Base-by-base conservation (phyloP, 1,284 basidiomycete species). In the Farysia itapuensis region DNA sequence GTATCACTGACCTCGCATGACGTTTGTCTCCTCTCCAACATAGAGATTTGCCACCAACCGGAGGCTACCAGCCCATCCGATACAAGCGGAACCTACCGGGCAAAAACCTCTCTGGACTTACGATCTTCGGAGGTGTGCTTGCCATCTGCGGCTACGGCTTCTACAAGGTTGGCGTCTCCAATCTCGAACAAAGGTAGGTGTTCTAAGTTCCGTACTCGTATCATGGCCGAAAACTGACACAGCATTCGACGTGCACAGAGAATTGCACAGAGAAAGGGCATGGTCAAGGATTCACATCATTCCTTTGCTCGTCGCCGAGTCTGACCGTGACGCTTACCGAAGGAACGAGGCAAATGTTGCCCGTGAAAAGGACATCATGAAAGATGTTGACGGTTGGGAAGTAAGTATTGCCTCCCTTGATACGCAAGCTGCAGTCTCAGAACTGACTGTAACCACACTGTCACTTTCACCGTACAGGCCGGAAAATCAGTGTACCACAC, bases 221-320 rank as follows among this genome's bases (percentile, higher is more conserved):
- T 24, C 13, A 28, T 28, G 26, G 9, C 26, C 26, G 9, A 28
- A 11, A 9, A 28, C n/a, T 28, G n/a, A 9, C n/a, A 28, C 26
- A 11, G 26, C 11, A 9, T 28, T 9, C 11, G 26, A 28, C n/a
- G 26, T 28, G 11, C n/a, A 42, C 78, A 97, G 94, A 78, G 94
- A 98, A 81, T 82, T 99, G 40, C 82, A 87, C 77, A 84, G 95
- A 64, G 94, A 99, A 81, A 87, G 89, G 78, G 85, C 86, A 33
- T 97, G 94, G 94, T 90, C 92, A 57, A 84, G 94, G 63, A 94
- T 99, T 75, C 85, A 98, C 81, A 83, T 97, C 35, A 88, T 94
- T 31, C 94, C 94, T 14, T 78, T 97, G 18, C 59, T 78, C 13
- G 83, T 93, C 63, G 93, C 93, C 36, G 93, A 98, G 78, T 86